A percentile compares a stretch with the other conserved stretches of the same genome.
Conservation (phyloP, 1,284 basidiomycete species). For the Ceratobasidium papillatum region DNA sequence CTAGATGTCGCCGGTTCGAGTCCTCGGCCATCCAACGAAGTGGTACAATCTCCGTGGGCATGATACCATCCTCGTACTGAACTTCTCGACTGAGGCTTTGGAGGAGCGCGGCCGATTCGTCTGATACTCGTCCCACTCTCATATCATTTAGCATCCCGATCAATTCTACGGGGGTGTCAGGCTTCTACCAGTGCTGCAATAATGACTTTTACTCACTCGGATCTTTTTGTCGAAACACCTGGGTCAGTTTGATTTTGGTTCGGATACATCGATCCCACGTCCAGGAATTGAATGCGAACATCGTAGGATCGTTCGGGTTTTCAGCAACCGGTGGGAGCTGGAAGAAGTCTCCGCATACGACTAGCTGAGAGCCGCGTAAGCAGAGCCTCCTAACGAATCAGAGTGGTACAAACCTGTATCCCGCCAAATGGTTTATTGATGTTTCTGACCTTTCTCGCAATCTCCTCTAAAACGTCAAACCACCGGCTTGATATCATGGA, state of each 20-base stretch:
- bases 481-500: conserved; percentile 97
- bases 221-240: conserved; percentile 66
- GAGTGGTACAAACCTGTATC: too few relatives aligned
- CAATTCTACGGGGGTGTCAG: conserved; percentile 55
- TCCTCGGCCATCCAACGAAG: conserved; percentile 37
- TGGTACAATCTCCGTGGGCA: conserved; percentile 43
- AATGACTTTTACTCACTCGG: conserved; percentile 11
- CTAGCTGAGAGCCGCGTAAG: too few relatives aligned
- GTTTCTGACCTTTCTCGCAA: conserved; percentile 72
- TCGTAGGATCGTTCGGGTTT: conserved; percentile 50
- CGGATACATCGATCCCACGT: conserved; percentile 72
- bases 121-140: conserved; percentile 33
- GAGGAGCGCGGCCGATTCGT: conserved; percentile 18
- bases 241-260: conserved; percentile 65
- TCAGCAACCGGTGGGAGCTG: conserved; percentile 89
- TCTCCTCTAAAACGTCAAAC: conserved; percentile 84
- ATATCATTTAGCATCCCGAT: conserved; percentile 49
- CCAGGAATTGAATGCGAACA: conserved; percentile 86
- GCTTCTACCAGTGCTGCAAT: not conserved
- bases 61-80: conserved; percentile 38
- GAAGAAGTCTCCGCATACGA: conserved; percentile 93
- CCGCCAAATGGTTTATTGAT: conserved; percentile 84
- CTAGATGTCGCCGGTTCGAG: conserved; percentile 36
- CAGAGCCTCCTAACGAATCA: too few relatives aligned
- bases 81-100: conserved; percentile 28